Base-by-base conservation (phyloP, 495 filamentous ascomycete genomes). In the Aspergillus hancockii region DNA sequence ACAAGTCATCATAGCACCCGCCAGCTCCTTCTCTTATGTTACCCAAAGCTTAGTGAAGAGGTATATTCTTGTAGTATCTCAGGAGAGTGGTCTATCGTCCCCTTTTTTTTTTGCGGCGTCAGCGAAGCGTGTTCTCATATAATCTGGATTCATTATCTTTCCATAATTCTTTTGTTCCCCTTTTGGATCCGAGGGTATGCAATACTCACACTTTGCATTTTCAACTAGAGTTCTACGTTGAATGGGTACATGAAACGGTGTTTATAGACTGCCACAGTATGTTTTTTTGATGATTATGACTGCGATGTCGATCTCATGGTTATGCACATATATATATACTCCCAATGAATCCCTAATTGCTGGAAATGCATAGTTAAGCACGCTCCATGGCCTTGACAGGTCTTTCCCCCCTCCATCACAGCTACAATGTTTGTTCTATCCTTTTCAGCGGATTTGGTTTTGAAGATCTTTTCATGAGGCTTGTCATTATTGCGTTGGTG, bases 401-500 rank as follows among this genome's bases (percentile, higher is more conserved):
- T 3, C 5, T 3, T 28, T 41, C 7, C n/a, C 5, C 38, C 16
- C 16, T 41, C n/a, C n/a, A 41, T 3, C 14, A 41, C 38, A 14
- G 38, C 38, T 41, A 41, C 38, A 41, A 16, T 14, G 2, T 41
- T 14, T 41, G 14, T 18, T n/a, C 38, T 14, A 3, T 41, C 14
- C 14, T 18, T 41, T 41, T n/a, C 16, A 41, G 14, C 5, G 19
- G 23, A 10, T 1, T 47, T 8, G 19, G 7, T 23, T 47, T 21
- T 45, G 41, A 45, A 9, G 14, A 10, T 45, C 8, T n/a, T n/a
- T 21, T 47, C 19, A 23, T 47, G 16, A 18, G 16, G 30, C 32
- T 36, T 54, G 36, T 62, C 60, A 58, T 62, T 58, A 62, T 31
- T 62, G 60, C 60, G 41, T 62, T 62, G 49, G 38, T 54, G 51